phyloP scores from a whole-genome alignment of 164 flowering plant genomes.

The Buxus sempervirens region DNA sequence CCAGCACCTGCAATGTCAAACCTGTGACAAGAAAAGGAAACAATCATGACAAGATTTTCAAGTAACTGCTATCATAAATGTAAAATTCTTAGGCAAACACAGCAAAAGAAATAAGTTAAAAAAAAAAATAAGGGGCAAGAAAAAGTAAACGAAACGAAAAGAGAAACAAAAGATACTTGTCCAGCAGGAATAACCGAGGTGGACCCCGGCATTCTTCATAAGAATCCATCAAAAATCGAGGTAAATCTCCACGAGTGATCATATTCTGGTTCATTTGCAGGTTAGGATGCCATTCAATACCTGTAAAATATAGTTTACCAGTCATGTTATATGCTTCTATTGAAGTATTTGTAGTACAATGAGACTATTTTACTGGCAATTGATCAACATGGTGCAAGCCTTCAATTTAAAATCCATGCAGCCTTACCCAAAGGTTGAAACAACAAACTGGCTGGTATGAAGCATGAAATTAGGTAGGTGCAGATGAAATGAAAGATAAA shows the following conservation, averaged over 20 bases:
- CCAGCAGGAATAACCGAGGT: constrained; percentile 86
- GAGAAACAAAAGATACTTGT: constrained; percentile 70
- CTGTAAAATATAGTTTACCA: constrained; percentile 33
- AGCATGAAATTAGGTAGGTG: no score
- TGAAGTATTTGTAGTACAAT: no score
- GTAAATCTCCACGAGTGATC: constrained; percentile 75
- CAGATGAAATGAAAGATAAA: no score
- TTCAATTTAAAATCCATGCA: not conserved
- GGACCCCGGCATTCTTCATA: constrained; percentile 98
- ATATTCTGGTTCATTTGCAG: constrained; percentile 55
- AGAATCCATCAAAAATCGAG: constrained; percentile 94
- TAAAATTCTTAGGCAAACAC: not conserved
- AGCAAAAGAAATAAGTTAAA: no score
- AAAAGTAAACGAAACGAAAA: no score
- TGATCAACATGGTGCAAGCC: not conserved
- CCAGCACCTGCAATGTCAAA: constrained; percentile 99
- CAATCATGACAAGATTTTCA: not conserved
- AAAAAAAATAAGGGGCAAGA: no score
- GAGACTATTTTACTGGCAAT: no score
- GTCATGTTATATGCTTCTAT: not conserved
- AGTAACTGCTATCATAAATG: not conserved
- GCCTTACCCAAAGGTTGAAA: not conserved
- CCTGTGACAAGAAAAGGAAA: constrained; percentile 33
- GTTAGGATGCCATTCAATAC: constrained; percentile 92
- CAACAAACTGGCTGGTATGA: not conserved